Conservation (phyloP, 2,329 filamentous ascomycete species). For the Aureobasidium musti region DNA sequence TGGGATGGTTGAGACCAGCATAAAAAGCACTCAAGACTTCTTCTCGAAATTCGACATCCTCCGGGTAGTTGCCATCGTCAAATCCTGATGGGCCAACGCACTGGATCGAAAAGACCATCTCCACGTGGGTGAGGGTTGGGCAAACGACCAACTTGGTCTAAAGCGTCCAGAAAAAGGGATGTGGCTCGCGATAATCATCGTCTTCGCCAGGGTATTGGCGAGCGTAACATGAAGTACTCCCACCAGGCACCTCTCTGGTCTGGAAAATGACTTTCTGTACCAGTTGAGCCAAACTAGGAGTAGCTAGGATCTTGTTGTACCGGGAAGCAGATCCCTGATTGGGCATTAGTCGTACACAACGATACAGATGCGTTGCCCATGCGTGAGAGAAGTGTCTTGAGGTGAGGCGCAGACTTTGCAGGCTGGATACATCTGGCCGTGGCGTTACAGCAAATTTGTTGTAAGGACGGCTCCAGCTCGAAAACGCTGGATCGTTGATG, state of each 20-base stretch:
- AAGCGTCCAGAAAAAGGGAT: constrained; percentile 1
- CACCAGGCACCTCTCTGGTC: background rate
- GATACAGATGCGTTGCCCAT: background rate
- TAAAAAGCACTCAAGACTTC: background rate
- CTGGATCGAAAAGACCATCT: background rate
- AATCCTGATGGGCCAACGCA: background rate
- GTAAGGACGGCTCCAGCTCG: background rate
- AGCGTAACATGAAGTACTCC: background rate
- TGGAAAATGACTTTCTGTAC: background rate
- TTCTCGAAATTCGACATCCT: background rate
- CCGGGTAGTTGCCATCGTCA: background rate
- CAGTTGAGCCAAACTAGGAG: background rate
- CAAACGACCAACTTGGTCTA: background rate
- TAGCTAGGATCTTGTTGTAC: background rate
- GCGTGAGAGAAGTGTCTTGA: background rate
- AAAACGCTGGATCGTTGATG: background rate
- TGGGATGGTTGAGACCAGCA: background rate
- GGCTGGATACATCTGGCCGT: background rate
- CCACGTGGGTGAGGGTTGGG: background rate
- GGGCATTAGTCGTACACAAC: background rate
- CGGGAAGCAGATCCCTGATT: background rate
- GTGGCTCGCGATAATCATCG: background rate
- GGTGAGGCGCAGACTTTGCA: background rate
- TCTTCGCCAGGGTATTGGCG: background rate
- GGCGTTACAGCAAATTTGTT: background rate